Evolutionary conservation across 768 basidiomycete species (phyloP).

Genomic region (Trametes punicea): DNA sequence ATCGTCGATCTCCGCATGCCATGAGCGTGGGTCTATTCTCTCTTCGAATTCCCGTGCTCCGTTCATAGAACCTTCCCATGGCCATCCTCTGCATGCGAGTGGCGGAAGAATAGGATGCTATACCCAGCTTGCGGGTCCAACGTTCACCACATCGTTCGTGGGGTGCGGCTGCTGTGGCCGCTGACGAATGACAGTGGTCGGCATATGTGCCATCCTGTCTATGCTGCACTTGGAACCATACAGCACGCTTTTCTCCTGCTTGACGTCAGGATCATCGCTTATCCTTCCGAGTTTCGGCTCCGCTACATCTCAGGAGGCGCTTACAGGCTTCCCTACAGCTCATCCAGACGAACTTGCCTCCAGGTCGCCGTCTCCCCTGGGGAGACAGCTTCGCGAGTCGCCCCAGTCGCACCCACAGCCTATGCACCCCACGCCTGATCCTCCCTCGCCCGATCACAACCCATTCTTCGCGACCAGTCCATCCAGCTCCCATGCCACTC

Average conservation of each 20-base stretch:
- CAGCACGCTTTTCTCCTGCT: not conserved
- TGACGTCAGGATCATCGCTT: constrained; percentile 6
- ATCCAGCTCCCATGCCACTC: not conserved
- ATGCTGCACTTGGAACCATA: not conserved
- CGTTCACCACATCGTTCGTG: not conserved
- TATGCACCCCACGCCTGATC: constrained; percentile 4
- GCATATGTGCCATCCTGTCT: not conserved
- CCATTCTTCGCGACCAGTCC: constrained; percentile 10
- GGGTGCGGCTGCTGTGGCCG: not conserved
- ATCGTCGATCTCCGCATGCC: not conserved
- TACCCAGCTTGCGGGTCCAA: not conserved
- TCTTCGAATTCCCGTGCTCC: not conserved
- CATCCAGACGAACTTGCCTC: constrained; percentile 9
- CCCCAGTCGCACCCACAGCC: not conserved
- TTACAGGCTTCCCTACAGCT: constrained; percentile 6
- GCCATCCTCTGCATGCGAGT: not conserved
- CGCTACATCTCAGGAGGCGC: not conserved
- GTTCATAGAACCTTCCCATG: not conserved
- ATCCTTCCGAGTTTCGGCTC: not conserved
- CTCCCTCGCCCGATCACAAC: constrained; percentile 18
- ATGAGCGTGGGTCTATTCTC: not conserved
- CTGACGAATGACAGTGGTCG: not conserved
- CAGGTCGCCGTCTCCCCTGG: constrained; percentile 6
- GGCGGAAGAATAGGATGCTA: not conserved
- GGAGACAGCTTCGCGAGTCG: not conserved